These are phyloP conservation scores for Diaporthe sp. DNA, from an alignment of 2,329 filamentous ascomycete genomes.

Conservation along the genomic window DNA sequence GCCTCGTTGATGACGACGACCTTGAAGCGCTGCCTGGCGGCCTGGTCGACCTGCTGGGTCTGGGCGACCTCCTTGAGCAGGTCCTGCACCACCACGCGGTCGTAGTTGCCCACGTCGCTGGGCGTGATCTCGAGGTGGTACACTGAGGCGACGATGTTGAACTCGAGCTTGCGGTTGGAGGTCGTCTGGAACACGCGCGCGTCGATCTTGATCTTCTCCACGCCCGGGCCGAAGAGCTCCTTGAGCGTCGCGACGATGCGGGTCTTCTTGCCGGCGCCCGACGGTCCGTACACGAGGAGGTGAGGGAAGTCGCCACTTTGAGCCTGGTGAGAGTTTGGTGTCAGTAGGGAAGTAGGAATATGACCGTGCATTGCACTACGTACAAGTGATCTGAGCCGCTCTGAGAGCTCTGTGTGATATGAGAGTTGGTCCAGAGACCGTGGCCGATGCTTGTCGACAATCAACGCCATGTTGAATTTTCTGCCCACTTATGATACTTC, in stretches of 20 bases:
- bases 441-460: slow-evolving; percentile 80
- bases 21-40: slow-evolving; percentile 94
- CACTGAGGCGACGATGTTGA: slow-evolving; percentile 97
- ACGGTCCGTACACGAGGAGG: slow-evolving; percentile 95
- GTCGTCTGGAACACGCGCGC: slow-evolving; percentile 96
- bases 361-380: slow-evolving; percentile 47
- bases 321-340: slow-evolving; percentile 68
- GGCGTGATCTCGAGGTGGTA: slow-evolving; percentile 99
- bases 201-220: slow-evolving; percentile 99
- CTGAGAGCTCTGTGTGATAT: slow-evolving; percentile 91
- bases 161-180: slow-evolving; percentile 96
- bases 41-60: slow-evolving; percentile 97
- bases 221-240: slow-evolving; percentile 93
- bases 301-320: slow-evolving; percentile 98
- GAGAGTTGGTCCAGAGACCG: slow-evolving; percentile 82
- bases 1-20: slow-evolving; percentile 99
- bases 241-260: slow-evolving; percentile 95
- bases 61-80: slow-evolving; percentile 97
- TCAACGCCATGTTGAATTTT: slow-evolving; percentile 69
- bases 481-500: slow-evolving; percentile 31
- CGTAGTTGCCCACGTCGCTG: slow-evolving; percentile 95
- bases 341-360: too few relatives aligned
- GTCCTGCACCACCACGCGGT: slow-evolving; percentile 95
- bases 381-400: slow-evolving; percentile 88
- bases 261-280: slow-evolving; percentile 97